Evolutionary conservation across 176 grass and related monocot genomes (phyloP).

Genomic region (Metroxylon sagu): DNA sequence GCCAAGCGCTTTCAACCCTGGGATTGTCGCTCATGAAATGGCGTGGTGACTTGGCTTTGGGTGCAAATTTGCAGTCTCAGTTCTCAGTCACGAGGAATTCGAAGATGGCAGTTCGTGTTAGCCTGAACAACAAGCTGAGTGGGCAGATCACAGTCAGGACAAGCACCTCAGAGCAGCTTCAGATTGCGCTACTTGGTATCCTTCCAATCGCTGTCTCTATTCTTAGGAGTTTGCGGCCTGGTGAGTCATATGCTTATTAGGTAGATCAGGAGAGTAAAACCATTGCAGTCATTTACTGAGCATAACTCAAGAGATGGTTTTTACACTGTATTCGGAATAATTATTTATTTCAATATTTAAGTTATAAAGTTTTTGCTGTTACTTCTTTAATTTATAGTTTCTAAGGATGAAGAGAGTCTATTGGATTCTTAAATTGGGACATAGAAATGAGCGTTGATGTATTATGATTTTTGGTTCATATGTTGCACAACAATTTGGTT

Average conservation of each 20-base stretch:
- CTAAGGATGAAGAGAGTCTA: too few species aligned
- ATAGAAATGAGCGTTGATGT: too few species aligned
- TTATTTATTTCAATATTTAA: too few species aligned
- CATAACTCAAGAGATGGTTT: too few species aligned
- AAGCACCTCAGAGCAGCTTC: constrained; percentile 83
- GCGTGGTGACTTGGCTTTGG: constrained; percentile 60
- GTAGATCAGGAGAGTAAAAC: not conserved
- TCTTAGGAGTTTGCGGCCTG: constrained; percentile 36
- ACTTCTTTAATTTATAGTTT: too few species aligned
- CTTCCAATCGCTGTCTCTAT: constrained; percentile 53
- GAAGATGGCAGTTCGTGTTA: constrained; percentile 65
- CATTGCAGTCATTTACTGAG: too few species aligned
- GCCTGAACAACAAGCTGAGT: constrained; percentile 75
- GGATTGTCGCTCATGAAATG: constrained; percentile 81
- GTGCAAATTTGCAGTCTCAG: constrained; percentile 82
- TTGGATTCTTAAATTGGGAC: too few species aligned
- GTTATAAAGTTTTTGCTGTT: too few species aligned
- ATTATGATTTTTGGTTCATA: too few species aligned
- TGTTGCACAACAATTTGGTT: too few species aligned
- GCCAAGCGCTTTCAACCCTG: constrained; percentile 54
- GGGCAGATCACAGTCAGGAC: constrained; percentile 76
- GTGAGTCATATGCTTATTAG: constrained; percentile 41
- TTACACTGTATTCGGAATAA: too few species aligned
- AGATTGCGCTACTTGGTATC: constrained; percentile 68
- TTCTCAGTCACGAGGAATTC: constrained; percentile 56